These are phyloP conservation scores for Ilyonectria robusta DNA, from an alignment of 2,329 filamentous ascomycete species.

Conservation along the genomic window DNA sequence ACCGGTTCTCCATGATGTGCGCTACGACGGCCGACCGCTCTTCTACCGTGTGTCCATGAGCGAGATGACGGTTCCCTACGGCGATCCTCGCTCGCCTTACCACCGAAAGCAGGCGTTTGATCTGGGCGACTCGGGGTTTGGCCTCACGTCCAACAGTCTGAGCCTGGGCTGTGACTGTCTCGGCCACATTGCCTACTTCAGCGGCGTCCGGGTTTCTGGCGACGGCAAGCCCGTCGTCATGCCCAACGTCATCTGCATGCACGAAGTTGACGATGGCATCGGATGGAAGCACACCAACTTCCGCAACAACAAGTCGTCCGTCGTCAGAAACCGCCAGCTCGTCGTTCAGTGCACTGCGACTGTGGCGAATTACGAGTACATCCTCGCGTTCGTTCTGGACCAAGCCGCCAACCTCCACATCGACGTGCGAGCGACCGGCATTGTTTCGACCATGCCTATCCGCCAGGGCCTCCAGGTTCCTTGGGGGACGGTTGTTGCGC, in stretches of 20 bases:
- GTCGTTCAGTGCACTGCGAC: constrained; percentile 73
- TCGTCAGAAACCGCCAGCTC: constrained; percentile 66
- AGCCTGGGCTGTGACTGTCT: constrained; percentile 74
- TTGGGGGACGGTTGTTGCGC: constrained; percentile 71
- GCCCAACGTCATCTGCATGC: constrained; percentile 64
- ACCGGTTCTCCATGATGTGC: constrained; percentile 71
- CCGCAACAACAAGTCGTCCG: constrained; percentile 66
- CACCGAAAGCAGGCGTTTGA: constrained; percentile 79
- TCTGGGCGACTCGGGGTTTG: constrained; percentile 76
- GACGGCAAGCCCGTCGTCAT: constrained; percentile 75
- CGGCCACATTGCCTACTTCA: constrained; percentile 67
- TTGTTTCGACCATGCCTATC: constrained; percentile 59
- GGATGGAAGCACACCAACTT: constrained; percentile 73
- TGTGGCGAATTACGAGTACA: constrained; percentile 72
- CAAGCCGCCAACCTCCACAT: constrained; percentile 60
- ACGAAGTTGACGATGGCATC: constrained; percentile 60
- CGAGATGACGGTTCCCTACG: constrained; percentile 64
- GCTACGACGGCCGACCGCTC: constrained; percentile 69
- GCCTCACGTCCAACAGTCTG: constrained; percentile 77
- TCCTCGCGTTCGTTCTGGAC: constrained; percentile 60
- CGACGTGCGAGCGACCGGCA: constrained; percentile 53
- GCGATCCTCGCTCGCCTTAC: constrained; percentile 73
- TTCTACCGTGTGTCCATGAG: constrained; percentile 71
- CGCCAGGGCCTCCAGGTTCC: constrained; percentile 65
- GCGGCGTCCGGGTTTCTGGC: constrained; percentile 53